Evolutionary conservation across 441 rosid species (phyloP).

Genomic region (Cnidoscolus chayamansa): DNA sequence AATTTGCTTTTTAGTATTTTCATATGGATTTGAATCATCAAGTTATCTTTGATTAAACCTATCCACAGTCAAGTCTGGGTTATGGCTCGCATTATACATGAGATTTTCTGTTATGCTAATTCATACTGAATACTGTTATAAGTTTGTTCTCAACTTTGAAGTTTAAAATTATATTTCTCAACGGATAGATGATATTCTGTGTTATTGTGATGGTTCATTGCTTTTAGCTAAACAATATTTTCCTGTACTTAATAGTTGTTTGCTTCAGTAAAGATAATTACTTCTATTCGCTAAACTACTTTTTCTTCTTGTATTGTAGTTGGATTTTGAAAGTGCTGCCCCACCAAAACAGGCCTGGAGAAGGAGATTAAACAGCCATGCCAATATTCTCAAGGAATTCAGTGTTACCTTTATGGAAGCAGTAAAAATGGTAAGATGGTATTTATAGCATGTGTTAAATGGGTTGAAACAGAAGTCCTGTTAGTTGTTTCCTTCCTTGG

Average conservation of each 20-base stretch:
- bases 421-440: conserved; percentile 62
- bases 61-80: background rate
- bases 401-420: conserved; percentile 89
- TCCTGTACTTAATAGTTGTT: background rate
- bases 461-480: background rate
- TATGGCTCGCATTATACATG: no score
- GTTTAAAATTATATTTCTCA: no score
- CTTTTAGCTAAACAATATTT: background rate
- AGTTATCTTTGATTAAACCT: background rate
- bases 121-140: no score
- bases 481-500: conserved; percentile 8
- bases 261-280: background rate
- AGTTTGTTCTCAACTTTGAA: no score
- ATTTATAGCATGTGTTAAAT: background rate
- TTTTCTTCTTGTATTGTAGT: conserved; percentile 36
- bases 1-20: no score
- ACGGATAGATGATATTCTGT: no score
- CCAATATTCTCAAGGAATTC: conserved; percentile 86
- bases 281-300: background rate
- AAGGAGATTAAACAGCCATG: conserved; percentile 89
- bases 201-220: background rate
- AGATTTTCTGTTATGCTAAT: no score
- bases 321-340: conserved; percentile 90
- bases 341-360: conserved; percentile 98
- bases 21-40: no score